These are phyloP conservation scores for Scedosporium aurantiacum DNA, from an alignment of 2,329 filamentous ascomycete species.

Conservation along the genomic window DNA sequence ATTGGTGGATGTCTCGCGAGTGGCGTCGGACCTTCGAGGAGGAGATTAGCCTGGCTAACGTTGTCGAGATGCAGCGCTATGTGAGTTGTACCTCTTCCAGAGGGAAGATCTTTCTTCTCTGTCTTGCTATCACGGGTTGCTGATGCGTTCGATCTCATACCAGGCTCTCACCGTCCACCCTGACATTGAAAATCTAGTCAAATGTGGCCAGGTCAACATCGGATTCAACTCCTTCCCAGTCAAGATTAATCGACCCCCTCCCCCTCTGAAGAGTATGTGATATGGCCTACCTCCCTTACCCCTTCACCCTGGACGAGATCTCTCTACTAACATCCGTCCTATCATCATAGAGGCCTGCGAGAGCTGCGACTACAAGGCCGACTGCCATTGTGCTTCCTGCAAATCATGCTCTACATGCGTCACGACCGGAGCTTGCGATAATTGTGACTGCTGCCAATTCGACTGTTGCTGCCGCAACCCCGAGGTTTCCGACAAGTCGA, in stretches of 20 bases:
- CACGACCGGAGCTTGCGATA: background rate
- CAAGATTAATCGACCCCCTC: background rate
- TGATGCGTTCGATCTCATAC: too few species aligned
- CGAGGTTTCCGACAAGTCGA: background rate
- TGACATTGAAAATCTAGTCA: background rate
- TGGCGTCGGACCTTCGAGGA: background rate
- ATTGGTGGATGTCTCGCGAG: background rate
- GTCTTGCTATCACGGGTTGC: too few species aligned
- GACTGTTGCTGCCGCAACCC: conserved; percentile 4
- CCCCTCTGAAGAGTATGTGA: background rate
- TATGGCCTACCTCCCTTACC: background rate
- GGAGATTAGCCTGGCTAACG: background rate
- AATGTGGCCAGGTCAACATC: background rate
- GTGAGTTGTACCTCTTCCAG: background rate
- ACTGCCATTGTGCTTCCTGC: background rate
- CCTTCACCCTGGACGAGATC: background rate
- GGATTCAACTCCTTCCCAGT: background rate
- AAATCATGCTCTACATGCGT: background rate
- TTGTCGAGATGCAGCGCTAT: background rate
- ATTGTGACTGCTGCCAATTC: conserved; percentile 2
- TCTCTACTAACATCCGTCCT: background rate
- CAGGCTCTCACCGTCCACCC: background rate
- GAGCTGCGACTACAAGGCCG: background rate
- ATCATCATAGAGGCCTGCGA: background rate
- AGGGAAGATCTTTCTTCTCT: background rate